Evolutionary conservation across 2,329 filamentous ascomycete species (phyloP), one percentile per base, ranked within the genome.

Genomic region (Hypoxylon sp.): DNA sequence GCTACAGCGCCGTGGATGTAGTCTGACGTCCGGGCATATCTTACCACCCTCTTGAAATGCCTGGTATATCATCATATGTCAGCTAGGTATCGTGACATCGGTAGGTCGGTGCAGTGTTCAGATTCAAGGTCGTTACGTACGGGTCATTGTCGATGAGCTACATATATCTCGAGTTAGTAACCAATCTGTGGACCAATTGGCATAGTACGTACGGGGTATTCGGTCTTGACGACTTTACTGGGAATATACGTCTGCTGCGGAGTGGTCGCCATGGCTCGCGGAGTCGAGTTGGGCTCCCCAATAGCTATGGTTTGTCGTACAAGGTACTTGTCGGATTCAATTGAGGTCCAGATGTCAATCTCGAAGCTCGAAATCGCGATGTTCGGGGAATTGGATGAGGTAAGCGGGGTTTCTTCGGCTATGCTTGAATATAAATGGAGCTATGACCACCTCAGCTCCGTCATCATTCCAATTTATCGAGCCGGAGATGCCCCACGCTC

Each of bases 91-190:
- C 27, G n/a, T 25, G 12, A 2, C 5, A 29, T n/a, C 14, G 8
- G 6, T 29, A 1, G 5, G 14, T 19, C n/a, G 27, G 11, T 30
- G 29, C n/a, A n/a, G n/a, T n/a, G n/a, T n/a, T n/a, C n/a, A 23
- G 30, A 3, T 32, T 62, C 55, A 37, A 23, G 7, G 16, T 41
- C 54, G 52, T 45, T 63, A 81, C 90, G 78, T 94, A 97, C 94
- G 96, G 96, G 82, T 99, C 96, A 84, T 93, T 96, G 85, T 99
- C 96, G 82, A 99, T 98, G 83, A 98, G 91, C 96, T 99, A 82
- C 73, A 76, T 50, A 46, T 1, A n/a, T 57, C 19, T 58, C 11
- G 11, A 45, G 61, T 69, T 63, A 52, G 65, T 78, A 74, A 80
- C 76, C 64, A 60, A 21, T 50, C 14, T 39, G 43, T 12, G n/a